Base-by-base conservation (phyloP, 2,329 filamentous ascomycete species). In the Pseudohalonectria lignicola region DNA sequence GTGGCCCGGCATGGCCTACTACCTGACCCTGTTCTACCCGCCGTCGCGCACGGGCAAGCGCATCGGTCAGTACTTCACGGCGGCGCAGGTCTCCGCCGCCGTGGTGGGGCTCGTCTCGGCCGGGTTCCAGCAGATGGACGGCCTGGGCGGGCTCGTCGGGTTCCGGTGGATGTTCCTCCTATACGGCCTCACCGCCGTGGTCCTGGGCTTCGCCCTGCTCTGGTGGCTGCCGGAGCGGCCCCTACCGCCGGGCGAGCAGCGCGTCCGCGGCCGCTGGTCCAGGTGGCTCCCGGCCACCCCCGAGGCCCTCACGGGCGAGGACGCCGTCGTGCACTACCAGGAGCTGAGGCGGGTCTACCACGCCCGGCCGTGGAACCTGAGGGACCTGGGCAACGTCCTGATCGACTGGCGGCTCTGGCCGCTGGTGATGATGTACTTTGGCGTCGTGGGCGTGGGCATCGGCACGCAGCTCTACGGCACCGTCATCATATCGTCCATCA, bases 1-100 rank as follows among this genome's bases (percentile, higher is more conserved):
- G 81, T 94, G 87, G 87, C 87, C 87, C 0, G 87, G 87, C 36
- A 94, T 94, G 87, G 77, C 86, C 9, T 92, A 92, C 57, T 94
- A 94, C 53, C 68, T 94, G 34, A 93, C 87, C 0, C 69, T 94
- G 7, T 94, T 94, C 66, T 94, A 94, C 53, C 87, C 87, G 6
- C 86, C 87, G 0, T 85, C 83, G 5, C 74, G 84, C 11, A 92
- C 82, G 2, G 87, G 84, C 12, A 93, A 92, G 63, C 74, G 87
- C 29, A 93, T 94, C 46, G 87, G 87, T 28, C 76, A 82, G 55
- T 94, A 72, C 63, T 94, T 86, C 55, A 94, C 86, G 2, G 87
- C 87, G 1, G 76, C 86, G 0, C 87, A 94, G 55, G 75, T 94
- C 19, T 94, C 87, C 3, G 87, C 87, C 1, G 83, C 87, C 1